A percentile compares a stretch with the other conserved stretches of the same genome.
Evolutionary conservation across 176 grass and related monocot genomes (phyloP).

Genomic region (Eragrostis curvula): DNA sequence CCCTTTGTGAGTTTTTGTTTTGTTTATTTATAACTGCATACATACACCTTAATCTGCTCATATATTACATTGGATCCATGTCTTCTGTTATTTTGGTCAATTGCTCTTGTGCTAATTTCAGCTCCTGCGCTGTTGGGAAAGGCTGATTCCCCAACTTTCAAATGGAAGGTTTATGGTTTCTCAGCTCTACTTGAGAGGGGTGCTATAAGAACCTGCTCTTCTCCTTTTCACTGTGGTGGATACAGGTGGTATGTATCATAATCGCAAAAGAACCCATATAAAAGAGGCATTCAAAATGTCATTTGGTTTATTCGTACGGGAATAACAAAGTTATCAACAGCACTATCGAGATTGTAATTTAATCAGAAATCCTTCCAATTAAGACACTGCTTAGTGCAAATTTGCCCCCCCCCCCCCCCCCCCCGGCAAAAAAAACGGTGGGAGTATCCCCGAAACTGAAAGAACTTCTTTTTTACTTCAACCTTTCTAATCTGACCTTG

Average conservation of each 20-base stretch:
- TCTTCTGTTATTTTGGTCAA: neutral
- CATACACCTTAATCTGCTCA: neutral
- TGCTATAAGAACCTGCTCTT: neutral
- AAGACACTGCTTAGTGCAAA: no score
- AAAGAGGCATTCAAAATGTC: neutral
- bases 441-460: no score
- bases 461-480: no score
- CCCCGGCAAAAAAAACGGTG: no score
- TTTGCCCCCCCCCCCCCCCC: no score
- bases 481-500: neutral
- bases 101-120: constrained; percentile 13
- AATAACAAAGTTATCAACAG: neutral
- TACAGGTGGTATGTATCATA: constrained; percentile 25
- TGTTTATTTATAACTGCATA: neutral
- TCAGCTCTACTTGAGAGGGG: constrained; percentile 32
- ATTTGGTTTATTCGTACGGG: neutral
- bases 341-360: neutral
- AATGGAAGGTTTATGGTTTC: constrained; percentile 45
- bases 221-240: neutral
- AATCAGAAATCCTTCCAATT: neutral
- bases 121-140: neutral
- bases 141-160: constrained; percentile 13
- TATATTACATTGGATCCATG: no score
- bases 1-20: no score
- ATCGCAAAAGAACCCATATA: no score